Evolutionary conservation across 2,329 filamentous ascomycete species (phyloP).

Genomic region (Fusarium buxicola): DNA sequence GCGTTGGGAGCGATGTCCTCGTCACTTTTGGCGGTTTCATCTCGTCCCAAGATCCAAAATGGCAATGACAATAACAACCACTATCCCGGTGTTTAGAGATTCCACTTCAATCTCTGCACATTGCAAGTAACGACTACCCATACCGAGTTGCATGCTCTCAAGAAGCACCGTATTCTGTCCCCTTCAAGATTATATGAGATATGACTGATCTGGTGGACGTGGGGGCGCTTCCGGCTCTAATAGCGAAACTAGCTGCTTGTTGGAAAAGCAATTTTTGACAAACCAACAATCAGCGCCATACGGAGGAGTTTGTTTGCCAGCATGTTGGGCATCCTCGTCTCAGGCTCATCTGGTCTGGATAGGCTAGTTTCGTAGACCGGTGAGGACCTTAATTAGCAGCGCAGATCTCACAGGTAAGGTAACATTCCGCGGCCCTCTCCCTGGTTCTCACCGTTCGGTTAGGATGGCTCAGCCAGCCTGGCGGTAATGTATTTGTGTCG

Average conservation of each 20-base stretch:
- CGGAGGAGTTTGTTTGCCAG: too few species aligned
- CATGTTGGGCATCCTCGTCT: conserved; percentile 3
- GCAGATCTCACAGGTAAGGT: conserved; percentile 36
- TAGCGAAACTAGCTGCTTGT: conserved; percentile 18
- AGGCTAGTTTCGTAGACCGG: conserved; percentile 15
- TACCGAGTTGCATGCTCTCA: conserved; percentile 9
- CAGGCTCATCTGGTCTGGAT: conserved; percentile 26
- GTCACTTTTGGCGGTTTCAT: conserved; percentile 35
- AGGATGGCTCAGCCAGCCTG: conserved; percentile 34
- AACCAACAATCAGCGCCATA: neutral
- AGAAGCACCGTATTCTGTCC: conserved; percentile 5
- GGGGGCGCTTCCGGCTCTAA: conserved; percentile 12
- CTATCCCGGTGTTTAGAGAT: neutral
- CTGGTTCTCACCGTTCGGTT: conserved; percentile 28
- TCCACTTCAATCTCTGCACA: conserved; percentile 13
- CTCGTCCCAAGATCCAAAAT: conserved; percentile 27
- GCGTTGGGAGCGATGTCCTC: conserved; percentile 1
- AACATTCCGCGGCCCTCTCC: conserved; percentile 31
- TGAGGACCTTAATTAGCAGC: conserved; percentile 15
- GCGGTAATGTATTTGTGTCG: conserved; percentile 21
- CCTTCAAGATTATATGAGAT: conserved; percentile 2
- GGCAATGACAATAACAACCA: conserved; percentile 8
- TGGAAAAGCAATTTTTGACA: conserved; percentile 18
- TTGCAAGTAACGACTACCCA: conserved; percentile 24
- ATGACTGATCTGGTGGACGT: conserved; percentile 25